These are phyloP conservation scores for Vitis cinerea DNA, from an alignment of 164 flowering plant species.

Conservation along the genomic window DNA sequence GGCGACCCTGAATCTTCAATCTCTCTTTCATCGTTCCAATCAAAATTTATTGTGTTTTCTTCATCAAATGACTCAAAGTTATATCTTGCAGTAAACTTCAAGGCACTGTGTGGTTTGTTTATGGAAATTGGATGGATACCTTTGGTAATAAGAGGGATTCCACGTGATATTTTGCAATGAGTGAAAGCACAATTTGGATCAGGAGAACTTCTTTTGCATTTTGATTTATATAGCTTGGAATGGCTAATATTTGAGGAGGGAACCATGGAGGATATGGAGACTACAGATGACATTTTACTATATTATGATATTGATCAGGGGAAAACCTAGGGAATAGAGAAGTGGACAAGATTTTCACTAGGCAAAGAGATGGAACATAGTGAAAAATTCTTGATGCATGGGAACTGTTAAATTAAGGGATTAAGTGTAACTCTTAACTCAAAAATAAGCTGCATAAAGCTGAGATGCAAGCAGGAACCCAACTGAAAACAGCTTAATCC, in stretches of 20 bases:
- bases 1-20: conserved; percentile 50
- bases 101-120: not conserved
- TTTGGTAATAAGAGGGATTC: not conserved
- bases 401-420: no score
- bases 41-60: conserved; percentile 10
- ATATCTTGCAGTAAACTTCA: conserved; percentile 1
- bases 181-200: not conserved
- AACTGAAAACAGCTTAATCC: no score
- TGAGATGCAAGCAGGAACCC: no score
- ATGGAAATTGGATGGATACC: not conserved
- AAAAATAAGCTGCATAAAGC: no score
- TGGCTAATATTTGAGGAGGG: conserved; percentile 10
- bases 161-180: not conserved
- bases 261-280: conserved; percentile 13
- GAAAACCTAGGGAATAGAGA: no score
- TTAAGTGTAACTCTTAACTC: no score
- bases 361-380: not conserved
- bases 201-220: not conserved
- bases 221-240: not conserved
- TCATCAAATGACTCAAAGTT: conserved; percentile 9
- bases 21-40: conserved; percentile 33
- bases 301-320: not conserved
- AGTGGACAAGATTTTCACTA: not conserved
- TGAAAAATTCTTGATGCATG: not conserved
- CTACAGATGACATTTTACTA: conserved; percentile 14